These are phyloP conservation scores for Juglanconis juglandina DNA, from an alignment of 2,329 filamentous ascomycete genomes.

Conservation along the genomic window DNA sequence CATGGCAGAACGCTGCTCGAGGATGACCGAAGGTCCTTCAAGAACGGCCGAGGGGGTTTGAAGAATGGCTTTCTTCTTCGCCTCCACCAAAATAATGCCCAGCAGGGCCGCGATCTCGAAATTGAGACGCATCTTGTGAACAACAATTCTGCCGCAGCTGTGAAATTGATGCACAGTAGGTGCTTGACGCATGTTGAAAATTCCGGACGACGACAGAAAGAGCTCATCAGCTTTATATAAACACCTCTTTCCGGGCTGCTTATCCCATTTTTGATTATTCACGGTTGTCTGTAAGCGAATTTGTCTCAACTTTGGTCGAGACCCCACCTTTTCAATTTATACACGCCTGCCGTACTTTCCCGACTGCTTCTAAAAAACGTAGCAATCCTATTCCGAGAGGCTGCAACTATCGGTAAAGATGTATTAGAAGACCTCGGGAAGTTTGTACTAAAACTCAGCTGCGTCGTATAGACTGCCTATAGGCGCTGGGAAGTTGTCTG, in stretches of 20 bases:
- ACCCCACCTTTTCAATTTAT: no score
- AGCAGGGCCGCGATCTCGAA: not conserved
- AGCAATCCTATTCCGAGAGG: no score
- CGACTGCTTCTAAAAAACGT: no score
- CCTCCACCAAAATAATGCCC: not conserved
- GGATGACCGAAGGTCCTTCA: not conserved
- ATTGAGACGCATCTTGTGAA: conserved; percentile 1
- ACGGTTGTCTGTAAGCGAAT: no score
- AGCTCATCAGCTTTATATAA: not conserved
- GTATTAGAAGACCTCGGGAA: no score
- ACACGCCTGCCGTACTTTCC: no score
- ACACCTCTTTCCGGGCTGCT: not conserved
- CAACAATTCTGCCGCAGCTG: not conserved
- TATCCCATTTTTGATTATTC: not conserved
- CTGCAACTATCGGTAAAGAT: no score
- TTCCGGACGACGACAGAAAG: not conserved
- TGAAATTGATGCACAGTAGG: no score
- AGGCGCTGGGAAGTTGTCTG: no score
- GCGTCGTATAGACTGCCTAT: no score
- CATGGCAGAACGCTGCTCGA: not conserved
- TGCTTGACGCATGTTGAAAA: not conserved
- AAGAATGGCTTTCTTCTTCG: not conserved
- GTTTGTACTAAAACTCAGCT: no score
- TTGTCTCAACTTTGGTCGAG: no score
- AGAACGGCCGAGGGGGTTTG: not conserved